Conservation (phyloP, 1,284 basidiomycete species). For the Ustilago nuda region DNA sequence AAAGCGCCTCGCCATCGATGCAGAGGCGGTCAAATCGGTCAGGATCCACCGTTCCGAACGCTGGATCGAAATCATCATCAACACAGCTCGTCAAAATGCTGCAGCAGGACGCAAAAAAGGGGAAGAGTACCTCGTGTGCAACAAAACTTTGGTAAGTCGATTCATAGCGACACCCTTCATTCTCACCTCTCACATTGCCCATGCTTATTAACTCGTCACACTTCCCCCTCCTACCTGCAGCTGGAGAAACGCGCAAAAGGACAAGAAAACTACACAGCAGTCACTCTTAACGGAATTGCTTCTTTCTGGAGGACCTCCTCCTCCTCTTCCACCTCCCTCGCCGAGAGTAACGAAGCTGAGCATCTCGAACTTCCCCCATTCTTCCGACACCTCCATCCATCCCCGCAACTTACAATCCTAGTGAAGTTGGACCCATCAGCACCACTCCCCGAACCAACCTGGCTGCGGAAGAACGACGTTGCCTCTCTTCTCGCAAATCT, state of each 20-base stretch:
- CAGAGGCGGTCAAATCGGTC: constrained; percentile 83
- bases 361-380: constrained; percentile 41
- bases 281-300: constrained; percentile 42
- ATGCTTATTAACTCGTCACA: neutral
- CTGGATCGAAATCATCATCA: constrained; percentile 82
- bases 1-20: constrained; percentile 86
- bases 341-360: neutral
- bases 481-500: constrained; percentile 91
- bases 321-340: neutral
- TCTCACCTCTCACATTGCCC: constrained; percentile 4
- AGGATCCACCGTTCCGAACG: constrained; percentile 84
- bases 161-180: neutral
- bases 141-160: constrained; percentile 74
- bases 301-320: constrained; percentile 19
- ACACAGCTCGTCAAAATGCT: constrained; percentile 5
- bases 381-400: constrained; percentile 16
- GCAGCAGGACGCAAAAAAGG: constrained; percentile 69
- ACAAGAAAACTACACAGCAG: constrained; percentile 37
- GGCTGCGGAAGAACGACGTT: constrained; percentile 92
- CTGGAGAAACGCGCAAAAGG: constrained; percentile 51
- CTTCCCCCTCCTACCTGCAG: constrained; percentile 4
- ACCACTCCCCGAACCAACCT: constrained; percentile 86
- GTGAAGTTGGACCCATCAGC: constrained; percentile 80
- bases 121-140: constrained; percentile 72
- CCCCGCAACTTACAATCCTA: constrained; percentile 23